phyloP scores from a whole-genome alignment of 2,329 filamentous ascomycete genomes.

The Calonectria crousiana region DNA sequence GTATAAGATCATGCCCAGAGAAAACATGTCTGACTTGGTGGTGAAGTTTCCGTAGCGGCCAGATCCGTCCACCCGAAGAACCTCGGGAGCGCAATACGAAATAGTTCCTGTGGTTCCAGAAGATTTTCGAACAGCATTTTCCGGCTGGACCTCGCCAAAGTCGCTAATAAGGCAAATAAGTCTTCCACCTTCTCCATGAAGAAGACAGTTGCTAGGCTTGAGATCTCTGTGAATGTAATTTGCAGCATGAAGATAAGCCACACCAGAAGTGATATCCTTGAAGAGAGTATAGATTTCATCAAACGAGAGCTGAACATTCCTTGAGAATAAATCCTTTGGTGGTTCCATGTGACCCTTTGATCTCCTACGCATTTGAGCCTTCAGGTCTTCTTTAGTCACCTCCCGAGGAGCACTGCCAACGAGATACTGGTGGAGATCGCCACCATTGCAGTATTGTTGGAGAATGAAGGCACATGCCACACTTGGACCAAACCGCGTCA shows the following conservation, averaged over 20 bases:
- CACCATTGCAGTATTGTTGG: constrained; percentile 96
- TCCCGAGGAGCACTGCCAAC: constrained; percentile 74
- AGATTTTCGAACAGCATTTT: constrained; percentile 84
- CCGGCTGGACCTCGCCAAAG: constrained; percentile 94
- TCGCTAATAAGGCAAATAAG: constrained; percentile 92
- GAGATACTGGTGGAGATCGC: constrained; percentile 90
- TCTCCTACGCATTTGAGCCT: constrained; percentile 84
- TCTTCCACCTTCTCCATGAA: constrained; percentile 80
- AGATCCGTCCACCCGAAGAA: constrained; percentile 75
- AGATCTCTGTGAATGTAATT: constrained; percentile 97
- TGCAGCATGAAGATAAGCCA: constrained; percentile 89
- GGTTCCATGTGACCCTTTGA: constrained; percentile 82
- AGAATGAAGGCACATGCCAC: constrained; percentile 97
- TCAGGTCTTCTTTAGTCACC: constrained; percentile 85
- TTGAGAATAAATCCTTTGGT: constrained; percentile 60
- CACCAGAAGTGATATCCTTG: constrained; percentile 91
- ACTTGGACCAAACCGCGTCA: constrained; percentile 88
- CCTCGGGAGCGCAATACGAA: constrained; percentile 97
- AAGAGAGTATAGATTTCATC: constrained; percentile 98
- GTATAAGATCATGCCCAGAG: constrained; percentile 96
- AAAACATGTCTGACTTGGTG: constrained; percentile 98
- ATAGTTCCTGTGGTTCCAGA: constrained; percentile 96
- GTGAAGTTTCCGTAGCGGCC: constrained; percentile 93
- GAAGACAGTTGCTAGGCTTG: constrained; percentile 94
- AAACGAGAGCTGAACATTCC: constrained; percentile 68